Conservation (phyloP, 2,329 filamentous ascomycete genomes). For the Cryphonectria japonica region DNA sequence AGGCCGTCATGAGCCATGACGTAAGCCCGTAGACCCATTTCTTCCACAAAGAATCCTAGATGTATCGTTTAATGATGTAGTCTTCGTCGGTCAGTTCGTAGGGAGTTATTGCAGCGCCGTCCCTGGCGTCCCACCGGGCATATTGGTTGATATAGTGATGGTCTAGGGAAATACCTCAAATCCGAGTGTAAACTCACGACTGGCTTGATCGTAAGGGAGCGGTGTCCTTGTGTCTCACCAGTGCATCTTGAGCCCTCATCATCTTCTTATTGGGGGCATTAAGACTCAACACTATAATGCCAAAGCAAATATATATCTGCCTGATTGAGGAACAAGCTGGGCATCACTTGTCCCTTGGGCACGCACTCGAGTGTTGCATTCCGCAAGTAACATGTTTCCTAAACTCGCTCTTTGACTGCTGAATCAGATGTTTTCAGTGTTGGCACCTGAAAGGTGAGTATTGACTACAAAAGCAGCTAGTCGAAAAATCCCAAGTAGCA, state of each 20-base stretch:
- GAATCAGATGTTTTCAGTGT: background rate
- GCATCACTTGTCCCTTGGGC: background rate
- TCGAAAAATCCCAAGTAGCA: background rate
- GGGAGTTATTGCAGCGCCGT: background rate
- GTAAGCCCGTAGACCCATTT: background rate
- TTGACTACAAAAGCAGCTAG: background rate
- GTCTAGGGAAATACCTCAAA: background rate
- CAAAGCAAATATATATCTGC: background rate
- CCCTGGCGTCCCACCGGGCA: background rate
- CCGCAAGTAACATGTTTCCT: background rate
- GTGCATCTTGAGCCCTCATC: background rate
- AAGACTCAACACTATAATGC: background rate
- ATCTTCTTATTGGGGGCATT: background rate
- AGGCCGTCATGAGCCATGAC: background rate
- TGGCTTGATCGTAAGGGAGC: background rate
- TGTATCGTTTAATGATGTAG: background rate
- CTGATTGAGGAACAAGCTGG: background rate
- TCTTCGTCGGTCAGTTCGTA: background rate
- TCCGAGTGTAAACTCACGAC: background rate
- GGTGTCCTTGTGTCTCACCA: no score
- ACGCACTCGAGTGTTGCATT: background rate
- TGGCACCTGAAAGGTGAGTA: background rate
- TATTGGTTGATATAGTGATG: background rate
- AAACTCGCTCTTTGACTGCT: background rate
- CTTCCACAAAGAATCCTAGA: background rate